Conservation (phyloP, 2,329 filamentous ascomycete species). For the Corinectria fuckeliana region DNA sequence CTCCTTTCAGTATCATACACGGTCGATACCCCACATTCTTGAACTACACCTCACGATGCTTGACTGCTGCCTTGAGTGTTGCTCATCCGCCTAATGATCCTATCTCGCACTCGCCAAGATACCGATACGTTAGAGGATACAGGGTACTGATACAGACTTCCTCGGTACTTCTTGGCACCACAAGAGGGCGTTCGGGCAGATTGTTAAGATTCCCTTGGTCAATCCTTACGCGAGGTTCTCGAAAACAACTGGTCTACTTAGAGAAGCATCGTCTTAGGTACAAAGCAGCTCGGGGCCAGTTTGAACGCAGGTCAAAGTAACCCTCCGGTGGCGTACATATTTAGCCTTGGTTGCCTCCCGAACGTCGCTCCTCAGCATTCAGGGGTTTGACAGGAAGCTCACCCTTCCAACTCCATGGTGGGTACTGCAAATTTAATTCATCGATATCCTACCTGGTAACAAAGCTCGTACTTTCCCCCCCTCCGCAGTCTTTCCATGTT, state of each 20-base stretch:
- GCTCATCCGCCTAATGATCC: not conserved
- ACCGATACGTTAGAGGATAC: not conserved
- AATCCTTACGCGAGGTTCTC: not conserved
- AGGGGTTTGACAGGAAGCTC: not conserved
- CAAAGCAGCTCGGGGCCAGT: too few relatives aligned
- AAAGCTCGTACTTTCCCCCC: not conserved
- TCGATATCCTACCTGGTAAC: conserved; percentile 7
- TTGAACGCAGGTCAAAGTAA: not conserved
- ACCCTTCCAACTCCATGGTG: not conserved
- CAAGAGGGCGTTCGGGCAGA: too few relatives aligned
- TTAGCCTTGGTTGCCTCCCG: not conserved
- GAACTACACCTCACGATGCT: not conserved
- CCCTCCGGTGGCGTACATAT: too few relatives aligned
- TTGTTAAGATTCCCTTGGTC: not conserved
- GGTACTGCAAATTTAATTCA: not conserved
- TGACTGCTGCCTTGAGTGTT: not conserved
- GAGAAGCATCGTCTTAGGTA: not conserved
- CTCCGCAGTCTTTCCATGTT: not conserved
- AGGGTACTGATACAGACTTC: too few relatives aligned
- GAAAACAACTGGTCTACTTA: too few relatives aligned
- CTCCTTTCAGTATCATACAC: not conserved
- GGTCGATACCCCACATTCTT: not conserved
- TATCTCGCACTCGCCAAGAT: not conserved
- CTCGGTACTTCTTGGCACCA: too few relatives aligned
- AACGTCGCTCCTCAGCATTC: not conserved